Base-by-base conservation (phyloP, 2,329 filamentous ascomycete species). In the Blastomyces silverae region DNA sequence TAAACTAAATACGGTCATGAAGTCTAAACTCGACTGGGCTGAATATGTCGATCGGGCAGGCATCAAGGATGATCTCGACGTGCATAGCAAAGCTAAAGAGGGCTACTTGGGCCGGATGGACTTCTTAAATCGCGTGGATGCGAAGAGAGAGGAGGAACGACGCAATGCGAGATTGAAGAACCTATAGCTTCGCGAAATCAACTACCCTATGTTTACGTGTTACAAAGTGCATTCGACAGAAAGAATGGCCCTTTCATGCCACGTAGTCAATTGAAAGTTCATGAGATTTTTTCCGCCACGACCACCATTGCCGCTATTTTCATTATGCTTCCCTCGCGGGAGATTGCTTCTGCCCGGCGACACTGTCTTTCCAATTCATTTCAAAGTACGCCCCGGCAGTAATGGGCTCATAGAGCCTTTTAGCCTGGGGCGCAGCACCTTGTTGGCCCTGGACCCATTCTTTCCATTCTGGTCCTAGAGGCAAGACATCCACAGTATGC, bases 1-100 rank as follows among this genome's bases (percentile, higher is more conserved):
- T 65, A 87, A 87, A 71, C 82, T 88, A 76, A 88, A 86, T 68
- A 87, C 85, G 0, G 84, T 88, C 61, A 85, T 87, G 74, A 88
- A 88, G 74, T 86, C 83, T 39, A 81, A 85, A 63, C 76, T 87
- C 70, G 86, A 88, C 69, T 88, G 86, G 86, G 85, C 84, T 25
- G 81, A 82, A 13, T 87, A 86, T 70, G 85, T 88, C 52, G 84
- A 87, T 71, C 76, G 83, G 63, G 82, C 83, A 57, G 85, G 85
- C 39, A 82, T 87, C 65, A 81, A 82, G 64, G 85, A 86, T 65
- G 86, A 88, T 73, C 73, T 88, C 71, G 81, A 84, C 64, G 80
- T 80, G 57, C 84, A 87, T 72, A 84, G 83, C 67, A 85, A 84
- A 72, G 84, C 84, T 13, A 87, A 86, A 70, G 82, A 84, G 64